phyloP scores from a whole-genome alignment of 2,329 filamentous ascomycete species.

The Mariannaea sp. region DNA sequence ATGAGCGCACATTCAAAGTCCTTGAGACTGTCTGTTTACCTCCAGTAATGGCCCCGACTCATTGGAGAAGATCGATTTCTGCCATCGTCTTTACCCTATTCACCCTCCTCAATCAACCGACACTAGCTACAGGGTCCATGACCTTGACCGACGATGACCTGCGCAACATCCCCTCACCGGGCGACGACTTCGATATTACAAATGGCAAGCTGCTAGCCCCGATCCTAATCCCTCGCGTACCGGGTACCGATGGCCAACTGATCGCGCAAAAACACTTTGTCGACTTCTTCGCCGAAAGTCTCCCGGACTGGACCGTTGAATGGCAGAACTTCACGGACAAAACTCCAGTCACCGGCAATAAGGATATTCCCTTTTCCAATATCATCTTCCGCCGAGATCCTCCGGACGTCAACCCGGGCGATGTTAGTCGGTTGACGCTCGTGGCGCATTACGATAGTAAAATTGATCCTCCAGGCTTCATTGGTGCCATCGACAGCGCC shows the following conservation, averaged over 20 bases:
- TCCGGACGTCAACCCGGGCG: constrained; percentile 74
- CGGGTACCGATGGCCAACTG: constrained; percentile 77
- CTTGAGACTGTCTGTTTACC: constrained; percentile 11
- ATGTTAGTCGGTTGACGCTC: constrained; percentile 80
- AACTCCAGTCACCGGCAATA: constrained; percentile 75
- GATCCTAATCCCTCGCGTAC: constrained; percentile 85
- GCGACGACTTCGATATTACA: constrained; percentile 77
- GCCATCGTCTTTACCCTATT: constrained; percentile 26
- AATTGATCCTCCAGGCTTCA: constrained; percentile 78
- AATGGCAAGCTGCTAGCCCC: constrained; percentile 79
- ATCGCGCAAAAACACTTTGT: constrained; percentile 81
- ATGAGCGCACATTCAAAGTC: background rate
- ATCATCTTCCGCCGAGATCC: constrained; percentile 87
- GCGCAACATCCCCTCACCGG: constrained; percentile 70
- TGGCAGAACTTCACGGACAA: constrained; percentile 90
- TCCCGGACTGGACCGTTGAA: constrained; percentile 79
- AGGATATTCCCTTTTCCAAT: constrained; percentile 81
- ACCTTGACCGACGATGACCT: constrained; percentile 77
- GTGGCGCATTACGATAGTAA: constrained; percentile 96
- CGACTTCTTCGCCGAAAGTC: constrained; percentile 73
- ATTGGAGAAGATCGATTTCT: constrained; percentile 27
- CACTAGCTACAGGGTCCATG: constrained; percentile 47
- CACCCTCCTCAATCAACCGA: constrained; percentile 30
- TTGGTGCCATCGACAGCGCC: constrained; percentile 92
- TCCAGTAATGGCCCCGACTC: constrained; percentile 15